phyloP scores from a whole-genome alignment of 2,329 filamentous ascomycete genomes.

The Thelonectria olida region DNA sequence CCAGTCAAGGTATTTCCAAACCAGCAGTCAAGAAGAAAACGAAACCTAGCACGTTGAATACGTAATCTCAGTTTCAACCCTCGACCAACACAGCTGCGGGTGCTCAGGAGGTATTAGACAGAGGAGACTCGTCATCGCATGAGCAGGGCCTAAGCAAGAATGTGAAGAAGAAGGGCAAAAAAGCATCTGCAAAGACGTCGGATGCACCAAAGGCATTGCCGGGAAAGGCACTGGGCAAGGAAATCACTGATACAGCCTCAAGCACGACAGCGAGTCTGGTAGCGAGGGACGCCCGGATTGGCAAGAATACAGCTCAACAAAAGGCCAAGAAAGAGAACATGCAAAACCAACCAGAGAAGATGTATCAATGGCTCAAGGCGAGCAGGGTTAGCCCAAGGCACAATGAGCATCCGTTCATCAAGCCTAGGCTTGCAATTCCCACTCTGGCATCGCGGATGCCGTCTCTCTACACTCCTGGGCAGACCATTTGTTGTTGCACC shows the following conservation, averaged over 20 bases:
- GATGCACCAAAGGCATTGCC: neutral
- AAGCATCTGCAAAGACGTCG: neutral
- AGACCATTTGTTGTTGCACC: neutral
- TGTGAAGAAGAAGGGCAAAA: neutral
- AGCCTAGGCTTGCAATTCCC: too few relatives aligned
- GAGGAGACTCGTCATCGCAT: neutral
- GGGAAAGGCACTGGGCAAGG: neutral
- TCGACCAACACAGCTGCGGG: neutral
- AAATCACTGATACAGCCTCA: neutral
- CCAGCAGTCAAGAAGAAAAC: neutral
- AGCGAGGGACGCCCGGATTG: neutral
- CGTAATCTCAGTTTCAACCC: neutral
- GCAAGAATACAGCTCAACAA: neutral
- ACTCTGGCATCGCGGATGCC: neutral
- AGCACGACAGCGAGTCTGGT: neutral
- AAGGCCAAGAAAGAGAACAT: neutral
- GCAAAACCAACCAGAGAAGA: neutral
- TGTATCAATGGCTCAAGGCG: neutral
- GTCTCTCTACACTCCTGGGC: neutral
- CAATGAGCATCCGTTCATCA: too few relatives aligned
- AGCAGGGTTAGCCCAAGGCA: neutral
- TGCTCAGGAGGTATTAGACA: neutral
- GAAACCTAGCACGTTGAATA: neutral
- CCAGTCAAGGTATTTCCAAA: neutral
- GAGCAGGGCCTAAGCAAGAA: neutral